Evolutionary conservation across 2,329 filamentous ascomycete genomes (phyloP).

Genomic region (Lasiodiplodia gonubiensis): DNA sequence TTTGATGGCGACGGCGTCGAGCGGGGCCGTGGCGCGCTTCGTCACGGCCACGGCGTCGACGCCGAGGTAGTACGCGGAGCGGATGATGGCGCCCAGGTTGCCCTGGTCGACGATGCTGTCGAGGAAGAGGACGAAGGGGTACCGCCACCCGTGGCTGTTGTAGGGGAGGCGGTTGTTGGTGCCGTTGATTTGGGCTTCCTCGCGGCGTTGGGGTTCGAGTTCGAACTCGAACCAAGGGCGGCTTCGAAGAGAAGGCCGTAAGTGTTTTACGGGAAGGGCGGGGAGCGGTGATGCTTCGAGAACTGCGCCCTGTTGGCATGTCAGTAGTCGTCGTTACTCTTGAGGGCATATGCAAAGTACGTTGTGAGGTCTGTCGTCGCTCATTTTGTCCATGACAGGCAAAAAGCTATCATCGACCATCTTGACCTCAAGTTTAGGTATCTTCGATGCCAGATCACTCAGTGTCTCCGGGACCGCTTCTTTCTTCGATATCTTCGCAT

Average conservation of each 20-base stretch:
- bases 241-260: neutral
- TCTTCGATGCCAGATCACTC: conserved; percentile 27
- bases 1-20: conserved; percentile 82
- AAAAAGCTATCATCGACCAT: conserved; percentile 67
- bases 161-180: conserved; percentile 58
- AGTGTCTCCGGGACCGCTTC: conserved; percentile 26
- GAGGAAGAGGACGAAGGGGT: conserved; percentile 75
- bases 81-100: conserved; percentile 87
- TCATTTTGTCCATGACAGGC: conserved; percentile 81
- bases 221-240: conserved; percentile 35
- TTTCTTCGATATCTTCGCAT: neutral
- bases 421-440: conserved; percentile 51
- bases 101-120: conserved; percentile 81
- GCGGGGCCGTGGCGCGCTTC: conserved; percentile 69
- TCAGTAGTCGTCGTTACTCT: conserved; percentile 28
- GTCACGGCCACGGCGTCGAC: conserved; percentile 82
- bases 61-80: conserved; percentile 89
- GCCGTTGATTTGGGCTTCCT: conserved; percentile 78
- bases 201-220: conserved; percentile 71
- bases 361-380: conserved; percentile 83
- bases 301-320: conserved; percentile 66
- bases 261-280: neutral
- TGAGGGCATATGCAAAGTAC: conserved; percentile 35
- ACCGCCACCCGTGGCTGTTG: conserved; percentile 53
- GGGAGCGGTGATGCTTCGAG: conserved; percentile 87